A percentile compares a stretch with the other conserved stretches of the same genome.
Conservation (phyloP, 2,329 filamentous ascomycete genomes). For the Pseudocercospora crystallina region DNA sequence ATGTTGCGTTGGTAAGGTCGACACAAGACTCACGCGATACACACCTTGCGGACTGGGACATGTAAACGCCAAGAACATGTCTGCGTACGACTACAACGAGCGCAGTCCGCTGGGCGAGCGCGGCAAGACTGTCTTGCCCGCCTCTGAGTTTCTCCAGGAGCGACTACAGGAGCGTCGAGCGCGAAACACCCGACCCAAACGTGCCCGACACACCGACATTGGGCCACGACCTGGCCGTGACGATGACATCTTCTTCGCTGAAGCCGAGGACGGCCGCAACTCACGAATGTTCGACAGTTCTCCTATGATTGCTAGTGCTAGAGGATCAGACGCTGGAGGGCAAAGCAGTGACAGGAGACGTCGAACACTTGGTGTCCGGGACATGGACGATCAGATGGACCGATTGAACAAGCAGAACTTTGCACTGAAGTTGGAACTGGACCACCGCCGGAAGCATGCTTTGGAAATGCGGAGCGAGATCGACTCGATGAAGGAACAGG, state of each 20-base stretch:
- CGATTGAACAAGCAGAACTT: slow-evolving; percentile 74
- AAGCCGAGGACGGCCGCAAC: slow-evolving; percentile 28
- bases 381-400: slow-evolving; percentile 69
- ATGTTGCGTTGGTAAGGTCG: not conserved
- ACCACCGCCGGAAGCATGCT: slow-evolving; percentile 66
- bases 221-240: slow-evolving; percentile 30
- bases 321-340: slow-evolving; percentile 19
- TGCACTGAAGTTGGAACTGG: slow-evolving; percentile 71
- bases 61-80: slow-evolving; percentile 13
- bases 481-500: slow-evolving; percentile 56
- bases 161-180: slow-evolving; percentile 36
- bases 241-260: slow-evolving; percentile 39
- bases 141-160: slow-evolving; percentile 37
- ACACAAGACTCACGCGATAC: not conserved
- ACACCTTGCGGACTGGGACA: not conserved
- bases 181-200: slow-evolving; percentile 31
- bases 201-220: slow-evolving; percentile 36
- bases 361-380: slow-evolving; percentile 58
- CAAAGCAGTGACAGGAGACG: slow-evolving; percentile 23
- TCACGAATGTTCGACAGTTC: slow-evolving; percentile 31
- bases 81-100: slow-evolving; percentile 13
- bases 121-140: slow-evolving; percentile 27
- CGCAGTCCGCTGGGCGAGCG: slow-evolving; percentile 18
- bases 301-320: slow-evolving; percentile 21
- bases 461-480: slow-evolving; percentile 58